Evolutionary conservation across 1,284 basidiomycete genomes (phyloP).

Genomic region (Agaricales sp.): DNA sequence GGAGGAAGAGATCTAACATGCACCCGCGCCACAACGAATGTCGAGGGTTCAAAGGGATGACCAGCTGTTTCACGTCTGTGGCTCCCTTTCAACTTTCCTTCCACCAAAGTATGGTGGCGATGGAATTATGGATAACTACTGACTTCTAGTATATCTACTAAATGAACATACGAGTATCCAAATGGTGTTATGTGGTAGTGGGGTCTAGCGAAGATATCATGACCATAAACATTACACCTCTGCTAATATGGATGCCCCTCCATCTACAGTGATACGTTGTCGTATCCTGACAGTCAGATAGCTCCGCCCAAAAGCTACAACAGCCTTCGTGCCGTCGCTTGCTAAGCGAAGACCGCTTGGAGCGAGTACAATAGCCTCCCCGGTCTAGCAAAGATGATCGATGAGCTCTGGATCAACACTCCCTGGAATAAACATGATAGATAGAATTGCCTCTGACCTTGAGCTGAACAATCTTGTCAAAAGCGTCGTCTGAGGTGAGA

Average conservation of each 20-base stretch:
- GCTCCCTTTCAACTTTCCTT: too few relatives aligned
- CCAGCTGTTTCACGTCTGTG: too few relatives aligned
- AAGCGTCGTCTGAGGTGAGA: background rate
- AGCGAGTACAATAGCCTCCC: background rate
- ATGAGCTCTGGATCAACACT: background rate
- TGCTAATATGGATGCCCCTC: background rate
- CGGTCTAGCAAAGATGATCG: background rate
- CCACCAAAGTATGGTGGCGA: too few relatives aligned
- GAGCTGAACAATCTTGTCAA: background rate
- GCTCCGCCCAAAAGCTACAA: background rate
- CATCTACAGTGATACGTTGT: background rate
- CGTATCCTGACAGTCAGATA: background rate
- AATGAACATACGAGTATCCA: too few relatives aligned
- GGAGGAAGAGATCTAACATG: too few relatives aligned
- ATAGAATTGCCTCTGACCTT: background rate
- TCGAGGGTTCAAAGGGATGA: too few relatives aligned
- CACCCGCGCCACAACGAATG: too few relatives aligned
- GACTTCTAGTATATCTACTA: too few relatives aligned
- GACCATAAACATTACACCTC: background rate
- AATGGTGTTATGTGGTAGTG: too few relatives aligned
- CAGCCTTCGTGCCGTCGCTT: background rate
- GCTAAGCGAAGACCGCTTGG: background rate
- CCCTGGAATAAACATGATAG: too few relatives aligned
- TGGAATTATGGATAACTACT: too few relatives aligned
- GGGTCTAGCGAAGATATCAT: constrained; percentile 6